Evolutionary conservation across 139 green algal genomes (phyloP).

Genomic region (Monoraphidium neglectum): DNA sequence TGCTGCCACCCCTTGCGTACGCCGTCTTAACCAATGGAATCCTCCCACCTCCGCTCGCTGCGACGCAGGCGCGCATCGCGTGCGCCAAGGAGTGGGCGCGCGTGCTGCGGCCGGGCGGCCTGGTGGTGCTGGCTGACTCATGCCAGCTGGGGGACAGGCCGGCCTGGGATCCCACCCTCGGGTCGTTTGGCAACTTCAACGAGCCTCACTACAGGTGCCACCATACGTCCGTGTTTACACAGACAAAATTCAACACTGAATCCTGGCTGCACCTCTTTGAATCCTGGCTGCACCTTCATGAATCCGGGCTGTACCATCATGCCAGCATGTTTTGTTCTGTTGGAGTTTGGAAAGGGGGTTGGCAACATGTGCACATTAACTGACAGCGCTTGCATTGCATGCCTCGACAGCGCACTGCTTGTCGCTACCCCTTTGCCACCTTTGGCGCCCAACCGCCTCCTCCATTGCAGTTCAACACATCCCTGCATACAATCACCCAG

Average conservation of each 20-base stretch:
- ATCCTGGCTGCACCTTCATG: not conserved
- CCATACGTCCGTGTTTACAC: too few relatives aligned
- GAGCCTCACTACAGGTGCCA: slow-evolving; percentile 76
- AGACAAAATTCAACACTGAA: too few relatives aligned
- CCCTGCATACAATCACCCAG: not conserved
- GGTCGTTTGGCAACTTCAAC: slow-evolving; percentile 70
- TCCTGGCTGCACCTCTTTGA: too few relatives aligned
- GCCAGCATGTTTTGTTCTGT: not conserved
- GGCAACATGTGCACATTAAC: not conserved
- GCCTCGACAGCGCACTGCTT: too few relatives aligned
- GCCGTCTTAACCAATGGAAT: too few relatives aligned
- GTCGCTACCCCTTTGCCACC: too few relatives aligned
- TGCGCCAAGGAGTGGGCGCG: slow-evolving; percentile 71
- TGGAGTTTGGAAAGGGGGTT: not conserved
- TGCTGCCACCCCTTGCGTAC: too few relatives aligned
- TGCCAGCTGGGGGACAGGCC: slow-evolving; percentile 65
- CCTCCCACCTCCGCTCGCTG: too few relatives aligned
- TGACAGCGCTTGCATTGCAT: too few relatives aligned
- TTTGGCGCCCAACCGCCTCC: not conserved
- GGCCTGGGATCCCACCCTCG: slow-evolving; percentile 48
- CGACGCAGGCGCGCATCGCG: slow-evolving; percentile 31
- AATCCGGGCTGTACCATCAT: not conserved
- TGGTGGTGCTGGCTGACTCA: slow-evolving; percentile 65
- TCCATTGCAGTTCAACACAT: not conserved
- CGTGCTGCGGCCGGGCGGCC: slow-evolving; percentile 78